Evolutionary conservation across 2,329 filamentous ascomycete species (phyloP), one percentile per base, ranked within the genome.

Genomic region (Penicillium decumbens): DNA sequence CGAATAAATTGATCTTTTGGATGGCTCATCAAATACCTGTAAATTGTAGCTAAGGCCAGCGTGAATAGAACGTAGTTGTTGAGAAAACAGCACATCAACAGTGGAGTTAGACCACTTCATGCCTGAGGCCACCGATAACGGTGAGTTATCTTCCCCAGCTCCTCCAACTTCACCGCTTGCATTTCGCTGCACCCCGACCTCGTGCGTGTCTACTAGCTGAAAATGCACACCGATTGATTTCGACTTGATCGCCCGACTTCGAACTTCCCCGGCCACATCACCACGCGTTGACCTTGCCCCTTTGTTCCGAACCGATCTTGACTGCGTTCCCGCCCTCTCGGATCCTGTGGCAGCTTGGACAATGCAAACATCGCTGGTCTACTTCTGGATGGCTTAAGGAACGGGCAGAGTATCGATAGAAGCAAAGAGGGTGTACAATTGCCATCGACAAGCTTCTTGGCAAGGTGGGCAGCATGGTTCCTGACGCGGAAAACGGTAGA

Each of bases 71-170:
- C 3, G 6, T 3, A 33, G 15, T 9, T 15, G 32, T 18, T 18
- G 30, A 15, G 15, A 18, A 9, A 35, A 35, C 18, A 9, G 32
- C 15, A 9, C 28, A 29, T 20, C 4, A 10, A 35, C 33, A 20
- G 33, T 25, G 23, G 23, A n/a, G 6, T 40, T 27, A 5, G 20
- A 40, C 23, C 24, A 23, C 12, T 40, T 4, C 13, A 40, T 27
- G 20, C 24, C 38, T 40, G 20, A 40, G 20, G 54, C 52, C 49
- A 28, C 1, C 4, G n/a, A 47, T 15, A 49, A 43, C 47, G 50
- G 30, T 41, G 51, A 49, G 41, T 35, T 49, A 53, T 50, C 50
- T 46, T 43, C 45, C 50, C 47, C 50, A 43, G 23, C 43, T 28
- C 18, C 20, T 37, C 33, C 32, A 29, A 9, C 35, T 23, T 29